These are phyloP conservation scores for Fusarium solani-melongenae DNA, from an alignment of 2,329 filamentous ascomycete species.

Conservation along the genomic window DNA sequence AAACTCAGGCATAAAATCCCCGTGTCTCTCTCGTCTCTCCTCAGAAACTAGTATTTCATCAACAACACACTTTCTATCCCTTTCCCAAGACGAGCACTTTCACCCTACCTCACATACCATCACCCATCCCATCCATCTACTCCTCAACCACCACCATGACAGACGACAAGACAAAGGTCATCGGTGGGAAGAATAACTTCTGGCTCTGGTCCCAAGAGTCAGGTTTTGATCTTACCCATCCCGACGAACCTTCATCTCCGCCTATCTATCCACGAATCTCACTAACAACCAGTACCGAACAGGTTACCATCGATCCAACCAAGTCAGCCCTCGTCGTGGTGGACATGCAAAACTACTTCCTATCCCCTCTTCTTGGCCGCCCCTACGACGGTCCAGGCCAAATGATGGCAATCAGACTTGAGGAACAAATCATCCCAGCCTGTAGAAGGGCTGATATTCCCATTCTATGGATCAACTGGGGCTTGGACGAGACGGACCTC, in stretches of 20 bases:
- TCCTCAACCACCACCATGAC: not conserved
- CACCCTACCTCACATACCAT: not conserved
- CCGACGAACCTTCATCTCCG: not conserved
- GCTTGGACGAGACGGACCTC: not conserved
- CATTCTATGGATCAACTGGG: not conserved
- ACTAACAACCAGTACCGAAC: not conserved
- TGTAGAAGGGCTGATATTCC: not conserved
- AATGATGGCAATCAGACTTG: not conserved
- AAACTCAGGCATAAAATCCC: not conserved
- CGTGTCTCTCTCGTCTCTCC: not conserved
- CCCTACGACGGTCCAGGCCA: not conserved
- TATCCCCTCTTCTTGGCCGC: not conserved
- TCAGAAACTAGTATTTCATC: not conserved
- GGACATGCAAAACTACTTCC: not conserved
- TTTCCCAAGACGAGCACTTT: not conserved
- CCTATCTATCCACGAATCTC: not conserved
- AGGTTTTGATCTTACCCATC: not conserved
- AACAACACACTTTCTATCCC: not conserved
- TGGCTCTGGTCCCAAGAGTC: not conserved
- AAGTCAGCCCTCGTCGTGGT: not conserved
- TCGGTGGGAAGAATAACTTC: not conserved
- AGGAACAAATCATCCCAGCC: not conserved
- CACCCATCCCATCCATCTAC: not conserved
- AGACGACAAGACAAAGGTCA: not conserved
- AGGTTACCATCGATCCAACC: not conserved